These are phyloP conservation scores for Dichotomopilus funicola DNA, from an alignment of 2,329 filamentous ascomycete genomes.

Conservation along the genomic window DNA sequence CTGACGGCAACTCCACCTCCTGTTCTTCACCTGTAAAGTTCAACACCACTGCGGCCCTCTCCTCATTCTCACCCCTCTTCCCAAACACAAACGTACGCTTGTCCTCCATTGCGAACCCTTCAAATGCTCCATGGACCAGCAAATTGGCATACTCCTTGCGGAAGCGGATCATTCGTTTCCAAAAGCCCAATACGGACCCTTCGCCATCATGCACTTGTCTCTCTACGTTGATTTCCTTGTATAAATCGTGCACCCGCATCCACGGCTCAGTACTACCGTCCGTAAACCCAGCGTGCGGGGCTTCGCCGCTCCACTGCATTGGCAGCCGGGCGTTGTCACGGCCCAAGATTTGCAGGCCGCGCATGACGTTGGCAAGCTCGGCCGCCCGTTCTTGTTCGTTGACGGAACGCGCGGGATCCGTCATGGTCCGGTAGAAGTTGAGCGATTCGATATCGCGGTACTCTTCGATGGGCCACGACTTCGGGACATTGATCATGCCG, in stretches of 20 bases:
- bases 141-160: constrained; percentile 51
- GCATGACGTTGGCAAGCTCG: constrained; percentile 40
- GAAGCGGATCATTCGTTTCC: constrained; percentile 48
- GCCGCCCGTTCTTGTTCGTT: constrained; percentile 26
- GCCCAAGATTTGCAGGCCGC: constrained; percentile 51
- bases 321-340: constrained; percentile 62
- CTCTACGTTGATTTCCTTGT: constrained; percentile 48
- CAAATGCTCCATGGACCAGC: constrained; percentile 56
- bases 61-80: constrained; percentile 27
- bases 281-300: constrained; percentile 54
- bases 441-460: constrained; percentile 45
- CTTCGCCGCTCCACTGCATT: constrained; percentile 55
- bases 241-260: constrained; percentile 58
- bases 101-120: constrained; percentile 43
- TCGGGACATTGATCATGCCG: constrained; percentile 50
- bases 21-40: constrained; percentile 39
- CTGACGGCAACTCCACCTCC: constrained; percentile 23
- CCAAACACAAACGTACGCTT: constrained; percentile 40
- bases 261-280: constrained; percentile 39
- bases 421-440: constrained; percentile 38
- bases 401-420: constrained; percentile 11
- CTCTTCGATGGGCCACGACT: constrained; percentile 41
- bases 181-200: constrained; percentile 52
- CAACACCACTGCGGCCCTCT: constrained; percentile 31
- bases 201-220: constrained; percentile 35